Conservation (phyloP, 768 basidiomycete species). For the Sistotremastrum niveocremeum region DNA sequence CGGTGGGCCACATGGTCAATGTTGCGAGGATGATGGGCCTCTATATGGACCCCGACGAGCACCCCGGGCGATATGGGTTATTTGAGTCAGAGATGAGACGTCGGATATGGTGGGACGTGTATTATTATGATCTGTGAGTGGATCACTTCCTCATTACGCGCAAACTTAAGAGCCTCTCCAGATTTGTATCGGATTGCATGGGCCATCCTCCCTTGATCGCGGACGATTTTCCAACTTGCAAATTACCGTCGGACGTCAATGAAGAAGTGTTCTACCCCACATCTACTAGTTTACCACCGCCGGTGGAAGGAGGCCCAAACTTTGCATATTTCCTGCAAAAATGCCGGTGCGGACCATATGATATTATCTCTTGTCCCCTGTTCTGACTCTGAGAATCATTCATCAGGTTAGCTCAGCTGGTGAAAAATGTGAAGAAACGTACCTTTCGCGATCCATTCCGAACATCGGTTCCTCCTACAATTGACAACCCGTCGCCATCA, state of each 20-base stretch:
- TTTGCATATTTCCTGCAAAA: conserved; percentile 41
- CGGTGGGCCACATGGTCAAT: conserved; percentile 57
- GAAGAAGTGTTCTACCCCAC: conserved; percentile 37
- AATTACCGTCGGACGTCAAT: conserved; percentile 40
- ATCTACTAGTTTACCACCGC: conserved; percentile 30
- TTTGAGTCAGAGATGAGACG: conserved; percentile 40
- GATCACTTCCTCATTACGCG: conserved; percentile 1
- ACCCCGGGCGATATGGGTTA: conserved; percentile 30
- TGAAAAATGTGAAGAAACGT: conserved; percentile 47
- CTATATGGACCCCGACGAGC: conserved; percentile 42
- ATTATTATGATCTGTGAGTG: conserved; percentile 65
- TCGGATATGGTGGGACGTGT: conserved; percentile 68
- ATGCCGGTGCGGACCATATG: conserved; percentile 33
- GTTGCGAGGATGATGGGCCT: conserved; percentile 53
- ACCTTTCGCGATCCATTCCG: conserved; percentile 23
- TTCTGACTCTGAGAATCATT: conserved; percentile 2
- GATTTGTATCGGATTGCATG: conserved; percentile 58
- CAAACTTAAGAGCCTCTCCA: conserved; percentile 13
- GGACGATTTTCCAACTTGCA: conserved; percentile 39
- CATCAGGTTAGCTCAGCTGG: conserved; percentile 43
- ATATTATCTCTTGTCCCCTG: not conserved
- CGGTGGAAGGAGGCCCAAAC: conserved; percentile 9
- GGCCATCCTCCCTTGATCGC: conserved; percentile 49
- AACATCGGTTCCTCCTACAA: conserved; percentile 13
- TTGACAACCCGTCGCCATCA: conserved; percentile 7